Conservation (phyloP, 768 basidiomycete genomes). For the Hygrophorus pudorinus region DNA sequence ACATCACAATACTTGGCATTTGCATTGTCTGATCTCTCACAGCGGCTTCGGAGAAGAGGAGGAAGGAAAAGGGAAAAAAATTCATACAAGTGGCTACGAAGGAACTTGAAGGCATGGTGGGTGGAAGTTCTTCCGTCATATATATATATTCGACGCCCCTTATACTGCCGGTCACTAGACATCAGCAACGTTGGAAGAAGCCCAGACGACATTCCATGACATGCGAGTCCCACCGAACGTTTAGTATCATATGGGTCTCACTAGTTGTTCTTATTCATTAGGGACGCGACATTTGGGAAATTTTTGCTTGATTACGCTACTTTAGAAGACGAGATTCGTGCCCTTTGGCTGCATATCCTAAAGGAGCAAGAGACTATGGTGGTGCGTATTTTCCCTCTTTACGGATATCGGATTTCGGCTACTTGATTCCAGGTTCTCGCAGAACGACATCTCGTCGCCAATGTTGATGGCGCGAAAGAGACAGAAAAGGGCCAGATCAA, state of each 20-base stretch:
- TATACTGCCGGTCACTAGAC: neutral
- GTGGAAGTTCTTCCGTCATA: neutral
- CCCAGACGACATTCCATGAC: neutral
- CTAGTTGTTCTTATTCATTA: conserved; percentile 13
- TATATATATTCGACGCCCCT: neutral
- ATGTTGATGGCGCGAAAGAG: neutral
- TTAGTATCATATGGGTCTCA: conserved; percentile 8
- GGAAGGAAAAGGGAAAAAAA: neutral
- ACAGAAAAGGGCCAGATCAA: conserved; percentile 11
- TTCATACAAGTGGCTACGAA: conserved; percentile 1
- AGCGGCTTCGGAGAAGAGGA: conserved; percentile 5
- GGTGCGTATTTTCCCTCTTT: conserved; percentile 1
- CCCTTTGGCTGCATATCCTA: conserved; percentile 14
- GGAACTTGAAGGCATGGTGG: neutral
- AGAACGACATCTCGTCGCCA: conserved; percentile 4
- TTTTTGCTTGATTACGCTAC: conserved; percentile 15
- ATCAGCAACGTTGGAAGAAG: neutral
- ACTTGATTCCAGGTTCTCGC: conserved; percentile 7
- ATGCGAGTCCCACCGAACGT: neutral
- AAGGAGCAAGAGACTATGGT: conserved; percentile 9
- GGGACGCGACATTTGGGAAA: conserved; percentile 10
- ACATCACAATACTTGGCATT: neutral
- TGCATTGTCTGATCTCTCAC: neutral
- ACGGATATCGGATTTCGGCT: neutral
- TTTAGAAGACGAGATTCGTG: conserved; percentile 15